Percentiles rank a stretch among this genome's conserved stretches.
These are phyloP conservation scores for Linnemannia elongata DNA, from an alignment of 192 early-diverging fungal genomes.

Conservation along the genomic window DNA sequence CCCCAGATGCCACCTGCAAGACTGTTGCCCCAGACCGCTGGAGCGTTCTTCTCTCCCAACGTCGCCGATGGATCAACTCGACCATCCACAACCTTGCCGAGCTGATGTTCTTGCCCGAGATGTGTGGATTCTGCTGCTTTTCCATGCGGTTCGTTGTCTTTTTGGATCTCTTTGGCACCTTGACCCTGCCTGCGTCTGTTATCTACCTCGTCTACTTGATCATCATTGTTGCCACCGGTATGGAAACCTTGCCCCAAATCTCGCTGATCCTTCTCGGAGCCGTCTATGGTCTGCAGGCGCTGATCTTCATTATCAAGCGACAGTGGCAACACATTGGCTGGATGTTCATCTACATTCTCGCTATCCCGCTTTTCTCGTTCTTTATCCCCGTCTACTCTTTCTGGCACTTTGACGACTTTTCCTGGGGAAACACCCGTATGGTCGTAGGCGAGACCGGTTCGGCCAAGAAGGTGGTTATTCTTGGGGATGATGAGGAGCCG, in stretches of 20 bases:
- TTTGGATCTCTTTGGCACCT: conserved; percentile 88
- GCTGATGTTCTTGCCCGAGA: conserved; percentile 84
- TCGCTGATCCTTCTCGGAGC: conserved; percentile 85
- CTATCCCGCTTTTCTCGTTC: conserved; percentile 93
- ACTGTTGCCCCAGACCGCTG: conserved; percentile 95
- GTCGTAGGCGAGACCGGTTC: conserved; percentile 80
- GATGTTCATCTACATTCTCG: conserved; percentile 91
- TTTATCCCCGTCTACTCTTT: conserved; percentile 95
- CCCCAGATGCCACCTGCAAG: conserved; percentile 88
- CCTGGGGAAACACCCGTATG: conserved; percentile 96
- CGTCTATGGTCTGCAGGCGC: conserved; percentile 90
- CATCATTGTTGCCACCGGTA: conserved; percentile 73
- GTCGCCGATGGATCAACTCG: conserved; percentile 99
- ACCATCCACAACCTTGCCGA: conserved; percentile 97
- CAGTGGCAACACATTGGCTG: conserved; percentile 87
- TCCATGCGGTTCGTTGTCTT: conserved; percentile 98
- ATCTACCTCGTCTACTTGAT: conserved; percentile 85
- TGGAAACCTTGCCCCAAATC: conserved; percentile 79
- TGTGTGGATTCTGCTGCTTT: conserved; percentile 98
- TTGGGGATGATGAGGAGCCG: conserved; percentile 81
- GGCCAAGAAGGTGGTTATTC: conserved; percentile 69
- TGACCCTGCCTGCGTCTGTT: conserved; percentile 85
- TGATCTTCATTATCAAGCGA: conserved; percentile 67
- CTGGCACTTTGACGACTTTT: conserved; percentile 99
- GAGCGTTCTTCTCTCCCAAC: conserved; percentile 91